Percentiles rank a stretch among this genome's conserved stretches.
These are phyloP conservation scores for Basidiobolus meristosporus DNA, from an alignment of 371 early-diverging fungal species.

Conservation along the genomic window DNA sequence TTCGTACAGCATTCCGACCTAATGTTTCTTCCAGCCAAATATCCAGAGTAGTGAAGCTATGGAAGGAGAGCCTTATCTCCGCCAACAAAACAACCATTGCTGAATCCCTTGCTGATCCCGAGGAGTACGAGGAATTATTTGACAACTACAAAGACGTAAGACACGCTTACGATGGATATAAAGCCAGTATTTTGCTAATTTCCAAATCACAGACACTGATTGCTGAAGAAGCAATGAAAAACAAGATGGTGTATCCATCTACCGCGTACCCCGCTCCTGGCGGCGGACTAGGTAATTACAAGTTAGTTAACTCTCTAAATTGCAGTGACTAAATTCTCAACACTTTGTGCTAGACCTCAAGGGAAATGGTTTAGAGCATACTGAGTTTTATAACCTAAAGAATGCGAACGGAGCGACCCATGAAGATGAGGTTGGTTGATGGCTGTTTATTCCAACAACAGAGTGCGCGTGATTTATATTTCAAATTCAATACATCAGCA, in stretches of 20 bases:
- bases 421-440: too few species aligned
- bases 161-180: neutral
- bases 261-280: too few species aligned
- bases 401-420: too few species aligned
- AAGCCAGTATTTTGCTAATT: neutral
- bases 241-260: too few species aligned
- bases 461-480: neutral
- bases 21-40: conserved; percentile 20
- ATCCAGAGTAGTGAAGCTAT: conserved; percentile 46
- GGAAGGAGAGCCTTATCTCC: conserved; percentile 54
- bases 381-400: too few species aligned
- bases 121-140: conserved; percentile 67
- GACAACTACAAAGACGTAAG: conserved; percentile 31
- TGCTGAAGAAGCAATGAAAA: too few species aligned
- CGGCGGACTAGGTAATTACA: too few species aligned
- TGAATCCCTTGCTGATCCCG: conserved; percentile 74
- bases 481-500: conserved; percentile 2
- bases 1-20: conserved; percentile 22
- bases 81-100: conserved; percentile 61
- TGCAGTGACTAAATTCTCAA: too few species aligned
- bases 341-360: too few species aligned
- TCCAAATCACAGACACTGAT: conserved; percentile 12
- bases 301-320: too few species aligned
- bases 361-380: too few species aligned
- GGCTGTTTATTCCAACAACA: too few species aligned